Base-by-base conservation (phyloP, 495 filamentous ascomycete species). In the Podospora australis region DNA sequence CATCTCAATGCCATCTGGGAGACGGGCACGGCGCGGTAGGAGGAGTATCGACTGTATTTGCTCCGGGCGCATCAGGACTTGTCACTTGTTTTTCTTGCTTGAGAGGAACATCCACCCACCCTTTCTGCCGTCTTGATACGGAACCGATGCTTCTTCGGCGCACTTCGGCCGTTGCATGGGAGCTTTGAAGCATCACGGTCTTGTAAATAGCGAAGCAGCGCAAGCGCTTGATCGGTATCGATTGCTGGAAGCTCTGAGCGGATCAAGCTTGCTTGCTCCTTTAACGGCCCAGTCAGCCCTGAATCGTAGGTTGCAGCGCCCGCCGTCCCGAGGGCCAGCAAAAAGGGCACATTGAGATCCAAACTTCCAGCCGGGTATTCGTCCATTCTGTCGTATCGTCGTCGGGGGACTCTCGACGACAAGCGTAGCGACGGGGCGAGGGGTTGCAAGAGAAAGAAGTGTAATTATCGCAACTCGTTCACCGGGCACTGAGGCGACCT, bases 331-430 rank as follows among this genome's bases (percentile, higher is more conserved):
- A 86, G 88, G 22, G 92, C 73, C 17, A 94, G 65, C 48, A 96
- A 68, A 28, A 92, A 76, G 13, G 90, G 90, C 49, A 88, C 70
- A 62, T 88, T 88, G 67, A 90, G 88, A 65, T 80, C 77, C 68
- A 90, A 71, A 68, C 88, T 91, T 59, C 83, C 81, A 54, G 74
- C 63, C 30, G 89, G 87, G 68, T 92, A 95, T 52, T 80, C 88
- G 71, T 96, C 88, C 90, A 96, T 96, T 24, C 38, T 25, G 13
- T 35, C 9, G 30, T 24, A 40, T 2, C 28, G 30, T n/a, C 43
- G 6, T 52, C 14, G 1, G 8, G n/a, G n/a, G n/a, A n/a, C n/a
- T n/a, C n/a, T n/a, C n/a, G n/a, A n/a, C n/a, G n/a, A n/a, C n/a
- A n/a, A n/a, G n/a, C n/a, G n/a, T n/a, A n/a, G n/a, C n/a, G n/a